Conservation (phyloP, 2,329 filamentous ascomycete genomes). For the Boeremia lycopersici region DNA sequence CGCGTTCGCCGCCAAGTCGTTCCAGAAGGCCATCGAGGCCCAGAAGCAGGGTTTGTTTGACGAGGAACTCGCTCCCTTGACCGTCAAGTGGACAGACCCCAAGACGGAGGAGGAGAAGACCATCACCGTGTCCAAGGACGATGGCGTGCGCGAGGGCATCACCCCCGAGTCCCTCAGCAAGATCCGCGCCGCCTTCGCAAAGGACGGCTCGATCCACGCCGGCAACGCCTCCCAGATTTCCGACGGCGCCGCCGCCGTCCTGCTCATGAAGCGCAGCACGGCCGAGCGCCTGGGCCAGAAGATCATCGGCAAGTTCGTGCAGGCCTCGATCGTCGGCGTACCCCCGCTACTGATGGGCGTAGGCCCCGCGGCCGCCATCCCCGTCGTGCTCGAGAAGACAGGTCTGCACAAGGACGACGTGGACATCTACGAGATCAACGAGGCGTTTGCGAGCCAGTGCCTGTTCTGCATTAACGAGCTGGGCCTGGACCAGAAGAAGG, state of each 20-base stretch:
- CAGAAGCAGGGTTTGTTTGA: slow-evolving; percentile 90
- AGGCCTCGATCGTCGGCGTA: slow-evolving; percentile 84
- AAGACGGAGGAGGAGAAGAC: slow-evolving; percentile 86
- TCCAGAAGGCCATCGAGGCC: slow-evolving; percentile 85
- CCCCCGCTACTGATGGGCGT: slow-evolving; percentile 94
- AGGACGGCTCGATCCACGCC: slow-evolving; percentile 92
- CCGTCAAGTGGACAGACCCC: slow-evolving; percentile 85
- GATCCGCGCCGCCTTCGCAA: slow-evolving; percentile 87
- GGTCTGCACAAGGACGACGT: slow-evolving; percentile 84
- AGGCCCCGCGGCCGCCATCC: slow-evolving; percentile 94
- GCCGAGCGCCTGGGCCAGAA: slow-evolving; percentile 86
- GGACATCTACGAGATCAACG: slow-evolving; percentile 98
- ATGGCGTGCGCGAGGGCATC: slow-evolving; percentile 84
- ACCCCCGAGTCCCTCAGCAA: slow-evolving; percentile 88
- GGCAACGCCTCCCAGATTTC: slow-evolving; percentile 96
- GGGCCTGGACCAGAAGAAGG: slow-evolving; percentile 79
- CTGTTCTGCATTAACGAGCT: slow-evolving; percentile 92
- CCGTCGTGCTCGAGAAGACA: slow-evolving; percentile 85
- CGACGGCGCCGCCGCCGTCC: slow-evolving; percentile 88
- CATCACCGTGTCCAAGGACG: slow-evolving; percentile 82
- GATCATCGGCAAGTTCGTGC: slow-evolving; percentile 91
- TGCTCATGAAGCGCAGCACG: slow-evolving; percentile 92
- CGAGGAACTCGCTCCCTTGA: slow-evolving; percentile 86
- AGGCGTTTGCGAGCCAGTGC: slow-evolving; percentile 96
- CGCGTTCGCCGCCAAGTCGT: slow-evolving; percentile 90